phyloP scores from a whole-genome alignment of 495 filamentous ascomycete genomes.

The Trichoderma erinaceum region DNA sequence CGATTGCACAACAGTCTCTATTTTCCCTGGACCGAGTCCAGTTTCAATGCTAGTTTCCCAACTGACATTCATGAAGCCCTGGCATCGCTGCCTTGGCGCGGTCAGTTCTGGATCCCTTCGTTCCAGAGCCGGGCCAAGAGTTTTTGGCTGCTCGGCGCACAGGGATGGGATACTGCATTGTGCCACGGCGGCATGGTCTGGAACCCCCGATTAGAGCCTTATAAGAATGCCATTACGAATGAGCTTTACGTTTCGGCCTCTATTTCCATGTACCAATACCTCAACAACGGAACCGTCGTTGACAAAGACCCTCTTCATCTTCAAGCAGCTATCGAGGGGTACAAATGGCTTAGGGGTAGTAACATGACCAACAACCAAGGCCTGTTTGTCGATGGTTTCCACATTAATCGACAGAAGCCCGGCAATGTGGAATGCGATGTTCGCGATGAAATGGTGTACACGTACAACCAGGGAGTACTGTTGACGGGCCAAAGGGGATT shows the following conservation, averaged over 20 bases:
- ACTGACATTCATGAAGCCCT: conserved; percentile 20
- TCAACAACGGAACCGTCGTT: conserved; percentile 68
- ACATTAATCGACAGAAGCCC: conserved; percentile 52
- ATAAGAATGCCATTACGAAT: conserved; percentile 98
- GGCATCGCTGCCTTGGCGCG: conserved; percentile 56
- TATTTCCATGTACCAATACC: conserved; percentile 85
- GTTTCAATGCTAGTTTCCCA: conserved; percentile 7
- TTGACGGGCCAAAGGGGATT: conserved; percentile 78
- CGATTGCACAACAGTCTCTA: conserved; percentile 46
- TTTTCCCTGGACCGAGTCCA: not conserved
- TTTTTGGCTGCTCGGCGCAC: conserved; percentile 77
- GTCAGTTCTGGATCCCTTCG: conserved; percentile 62
- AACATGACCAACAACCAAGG: conserved; percentile 80
- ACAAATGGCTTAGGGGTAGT: conserved; percentile 69
- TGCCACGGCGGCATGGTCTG: conserved; percentile 92
- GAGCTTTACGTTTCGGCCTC: conserved; percentile 81
- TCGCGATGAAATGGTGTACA: conserved; percentile 84
- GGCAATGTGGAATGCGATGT: conserved; percentile 63
- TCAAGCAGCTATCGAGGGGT: conserved; percentile 65
- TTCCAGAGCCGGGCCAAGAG: conserved; percentile 83
- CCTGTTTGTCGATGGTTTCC: conserved; percentile 84
- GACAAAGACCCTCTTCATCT: conserved; percentile 63
- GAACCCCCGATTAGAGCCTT: conserved; percentile 75
- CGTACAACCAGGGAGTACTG: conserved; percentile 95
- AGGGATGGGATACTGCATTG: conserved; percentile 75